Base-by-base conservation (phyloP, 169 alveolate species). In the Plasmodium adleri region DNA sequence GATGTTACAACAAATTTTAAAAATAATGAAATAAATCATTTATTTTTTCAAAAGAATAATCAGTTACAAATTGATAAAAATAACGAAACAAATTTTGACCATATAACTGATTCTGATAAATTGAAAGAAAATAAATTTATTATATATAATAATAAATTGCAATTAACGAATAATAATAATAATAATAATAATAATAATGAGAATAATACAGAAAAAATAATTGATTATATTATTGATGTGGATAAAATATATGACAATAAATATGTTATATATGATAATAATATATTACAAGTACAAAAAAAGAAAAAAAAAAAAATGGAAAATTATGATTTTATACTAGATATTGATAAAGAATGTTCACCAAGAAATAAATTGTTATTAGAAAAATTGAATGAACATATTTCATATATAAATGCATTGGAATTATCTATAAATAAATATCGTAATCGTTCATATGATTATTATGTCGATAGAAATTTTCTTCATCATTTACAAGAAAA, bases 181-280 rank as follows among this genome's bases (percentile, higher is more conserved):
- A 74, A 17, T 13, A 28, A 12, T 60, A 3, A 74, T 67, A 74
- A 74, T 24, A 73, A 74, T 15, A 17, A 13, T 28, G 88, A 22
- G 24, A 67, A 60, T 8, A 74, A 60, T 3, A 49, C 15, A 22
- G 88, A 74, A 9, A 43, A 74, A 28, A 22, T 74, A 58, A 22
- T 24, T n/a, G 47, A 60, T 28, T 60, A 60, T 50, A 60, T 74
- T 26, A 74, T 74, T 5, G 88, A 74, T 60, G 88, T 74, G 47
- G 88, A 74, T 17, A 74, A 74, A 45, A 73, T 60, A 6, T 74
- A 74, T 32, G 74, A 74, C 43, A 67, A 60, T 45, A 74, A 60
- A 67, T 74, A 26, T 67, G 32, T 74, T 28, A 13, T 60, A 50
- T 66, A 64, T 20, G 28, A 73, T 24, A 70, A 73, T 13, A 39